These are phyloP conservation scores for Clohesyomyces aquaticus DNA, from an alignment of 495 filamentous ascomycete species.

Conservation along the genomic window DNA sequence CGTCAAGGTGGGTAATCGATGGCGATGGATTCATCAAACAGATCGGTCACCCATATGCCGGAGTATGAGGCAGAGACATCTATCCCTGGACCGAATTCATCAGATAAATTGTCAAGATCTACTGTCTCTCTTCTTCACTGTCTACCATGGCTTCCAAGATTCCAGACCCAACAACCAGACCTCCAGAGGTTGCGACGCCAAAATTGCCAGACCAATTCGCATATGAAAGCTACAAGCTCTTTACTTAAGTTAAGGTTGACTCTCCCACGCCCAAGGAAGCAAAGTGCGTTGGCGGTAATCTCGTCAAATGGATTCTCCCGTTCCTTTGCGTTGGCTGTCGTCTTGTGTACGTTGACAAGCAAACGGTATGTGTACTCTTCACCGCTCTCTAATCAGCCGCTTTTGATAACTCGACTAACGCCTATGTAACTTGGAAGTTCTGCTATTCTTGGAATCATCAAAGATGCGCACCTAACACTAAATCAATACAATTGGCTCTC, in stretches of 20 bases:
- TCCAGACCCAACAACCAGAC: neutral
- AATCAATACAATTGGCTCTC: slow-evolving; percentile 46
- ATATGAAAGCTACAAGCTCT: slow-evolving; percentile 53
- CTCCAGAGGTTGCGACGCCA: no score
- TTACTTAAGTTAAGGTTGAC: slow-evolving; percentile 48
- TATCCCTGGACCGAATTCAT: no score
- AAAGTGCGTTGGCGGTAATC: slow-evolving; percentile 48
- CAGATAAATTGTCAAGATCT: no score
- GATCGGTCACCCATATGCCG: no score
- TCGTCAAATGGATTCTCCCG: slow-evolving; percentile 49
- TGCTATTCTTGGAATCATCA: slow-evolving; percentile 43
- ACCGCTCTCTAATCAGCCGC: no score
- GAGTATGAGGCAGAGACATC: no score
- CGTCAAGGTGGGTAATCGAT: no score
- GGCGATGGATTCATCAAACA: no score
- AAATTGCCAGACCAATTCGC: slow-evolving; percentile 49
- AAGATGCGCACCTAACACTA: slow-evolving; percentile 42
- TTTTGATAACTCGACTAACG: no score
- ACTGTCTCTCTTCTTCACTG: no score
- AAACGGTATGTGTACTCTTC: slow-evolving; percentile 47
- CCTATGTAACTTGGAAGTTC: slow-evolving; percentile 54
- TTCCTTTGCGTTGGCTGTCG: slow-evolving; percentile 54
- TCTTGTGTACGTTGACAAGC: slow-evolving; percentile 54
- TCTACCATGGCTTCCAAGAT: neutral
- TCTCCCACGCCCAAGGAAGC: slow-evolving; percentile 50